Conservation (phyloP, 345 rosid genomes). For the Aquilaria sinensis region DNA sequence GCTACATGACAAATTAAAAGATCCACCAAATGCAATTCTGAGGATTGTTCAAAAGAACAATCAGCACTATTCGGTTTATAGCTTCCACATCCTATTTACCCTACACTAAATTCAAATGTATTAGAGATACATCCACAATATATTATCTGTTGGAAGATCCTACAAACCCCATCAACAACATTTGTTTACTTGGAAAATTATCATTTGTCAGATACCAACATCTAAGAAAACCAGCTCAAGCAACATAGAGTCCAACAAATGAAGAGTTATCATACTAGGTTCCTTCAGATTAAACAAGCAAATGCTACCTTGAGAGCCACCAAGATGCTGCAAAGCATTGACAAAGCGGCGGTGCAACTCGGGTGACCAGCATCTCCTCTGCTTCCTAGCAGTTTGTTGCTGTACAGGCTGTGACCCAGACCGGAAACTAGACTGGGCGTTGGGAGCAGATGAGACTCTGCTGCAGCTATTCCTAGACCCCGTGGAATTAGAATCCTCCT, state of each 20-base stretch:
- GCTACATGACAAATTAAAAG: neutral
- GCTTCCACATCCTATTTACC: neutral
- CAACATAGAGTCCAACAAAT: neutral
- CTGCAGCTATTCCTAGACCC: slow-evolving; percentile 38
- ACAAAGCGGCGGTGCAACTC: slow-evolving; percentile 82
- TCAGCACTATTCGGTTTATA: neutral
- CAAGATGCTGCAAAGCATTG: slow-evolving; percentile 80
- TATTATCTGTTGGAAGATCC: too few species aligned
- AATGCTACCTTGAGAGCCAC: slow-evolving; percentile 79
- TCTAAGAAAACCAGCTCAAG: neutral
- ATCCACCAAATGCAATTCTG: too few species aligned
- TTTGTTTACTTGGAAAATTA: too few species aligned
- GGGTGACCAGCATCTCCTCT: slow-evolving; percentile 95
- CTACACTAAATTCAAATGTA: neutral
- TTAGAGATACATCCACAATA: too few species aligned
- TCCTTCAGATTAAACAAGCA: neutral
- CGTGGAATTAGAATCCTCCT: slow-evolving; percentile 47
- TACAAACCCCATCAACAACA: too few species aligned
- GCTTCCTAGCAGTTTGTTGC: slow-evolving; percentile 65
- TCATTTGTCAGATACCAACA: neutral
- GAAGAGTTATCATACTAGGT: neutral
- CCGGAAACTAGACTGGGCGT: slow-evolving; percentile 24
- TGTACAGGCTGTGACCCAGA: slow-evolving; percentile 36
- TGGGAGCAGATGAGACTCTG: slow-evolving; percentile 34
- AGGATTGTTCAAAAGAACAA: too few species aligned